A percentile compares a stretch with the other conserved stretches of the same genome.
Evolutionary conservation across 2,329 filamentous ascomycete genomes (phyloP).

Genomic region (Sclerotinia sclerotiorum): DNA sequence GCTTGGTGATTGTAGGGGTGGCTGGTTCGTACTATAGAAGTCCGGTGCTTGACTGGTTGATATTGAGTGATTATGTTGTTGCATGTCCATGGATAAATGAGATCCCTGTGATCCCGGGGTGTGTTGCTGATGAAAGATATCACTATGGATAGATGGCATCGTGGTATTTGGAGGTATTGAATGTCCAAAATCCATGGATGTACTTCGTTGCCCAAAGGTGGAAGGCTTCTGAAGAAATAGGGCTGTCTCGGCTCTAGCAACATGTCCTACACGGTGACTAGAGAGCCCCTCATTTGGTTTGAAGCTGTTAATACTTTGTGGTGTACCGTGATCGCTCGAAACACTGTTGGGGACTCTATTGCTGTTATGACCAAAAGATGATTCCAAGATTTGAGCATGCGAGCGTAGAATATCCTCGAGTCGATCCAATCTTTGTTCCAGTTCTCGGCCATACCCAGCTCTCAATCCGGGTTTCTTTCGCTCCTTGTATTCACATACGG

Average conservation of each 20-base stretch:
- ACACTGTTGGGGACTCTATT: constrained; percentile 42
- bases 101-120: constrained; percentile 16
- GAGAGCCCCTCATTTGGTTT: constrained; percentile 48
- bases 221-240: constrained; percentile 63
- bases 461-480: constrained; percentile 63
- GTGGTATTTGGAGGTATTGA: constrained; percentile 47
- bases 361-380: constrained; percentile 45
- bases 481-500: constrained; percentile 66
- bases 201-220: constrained; percentile 48
- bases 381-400: constrained; percentile 66
- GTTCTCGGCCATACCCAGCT: constrained; percentile 69
- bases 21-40: constrained; percentile 39
- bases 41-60: constrained; percentile 36
- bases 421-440: constrained; percentile 70
- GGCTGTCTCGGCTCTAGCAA: constrained; percentile 56
- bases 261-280: constrained; percentile 35
- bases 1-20: constrained; percentile 57
- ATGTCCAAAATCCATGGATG: constrained; percentile 51
- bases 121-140: constrained; percentile 47
- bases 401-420: constrained; percentile 65
- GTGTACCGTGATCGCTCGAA: constrained; percentile 59
- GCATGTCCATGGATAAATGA: constrained; percentile 32
- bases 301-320: constrained; percentile 52
- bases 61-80: constrained; percentile 37
- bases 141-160: constrained; percentile 45